Percentiles rank a stretch among this genome's conserved stretches.
These are phyloP conservation scores for Tephrocybe sp. DNA, from an alignment of 768 basidiomycete genomes.

Conservation along the genomic window DNA sequence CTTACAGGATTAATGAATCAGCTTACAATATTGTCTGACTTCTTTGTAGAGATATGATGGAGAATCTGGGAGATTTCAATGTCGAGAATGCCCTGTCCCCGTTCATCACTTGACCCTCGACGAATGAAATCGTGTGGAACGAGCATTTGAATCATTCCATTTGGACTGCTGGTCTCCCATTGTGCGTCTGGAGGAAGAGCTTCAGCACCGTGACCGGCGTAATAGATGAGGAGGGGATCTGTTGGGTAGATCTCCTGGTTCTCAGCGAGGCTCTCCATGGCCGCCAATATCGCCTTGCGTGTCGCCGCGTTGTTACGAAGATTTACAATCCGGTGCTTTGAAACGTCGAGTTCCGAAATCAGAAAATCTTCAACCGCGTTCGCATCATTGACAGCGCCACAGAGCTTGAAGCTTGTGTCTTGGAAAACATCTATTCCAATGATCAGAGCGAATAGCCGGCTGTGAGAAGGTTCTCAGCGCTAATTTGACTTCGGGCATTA, in stretches of 20 bases:
- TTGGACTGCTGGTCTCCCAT: background rate
- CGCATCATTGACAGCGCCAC: constrained; percentile 4
- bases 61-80: background rate
- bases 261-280: background rate
- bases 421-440: constrained; percentile 15
- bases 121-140: constrained; percentile 1
- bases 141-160: constrained; percentile 1
- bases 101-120: background rate
- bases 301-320: constrained; percentile 3
- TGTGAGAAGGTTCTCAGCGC: too few relatives aligned
- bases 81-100: constrained; percentile 2
- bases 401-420: background rate
- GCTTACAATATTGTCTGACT: constrained; percentile 9
- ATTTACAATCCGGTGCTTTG: background rate
- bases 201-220: constrained; percentile 5
- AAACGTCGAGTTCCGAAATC: background rate
- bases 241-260: background rate
- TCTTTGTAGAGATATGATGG: background rate
- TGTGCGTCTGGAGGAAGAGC: background rate
- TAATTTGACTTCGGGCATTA: too few relatives aligned
- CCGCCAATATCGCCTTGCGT: background rate
- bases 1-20: background rate
- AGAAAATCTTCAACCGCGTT: constrained; percentile 4
- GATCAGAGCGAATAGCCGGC: constrained; percentile 3
- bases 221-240: constrained; percentile 14